Evolutionary conservation across 176 grass and related monocot genomes (phyloP), one percentile per base, ranked within the genome.

Genomic region (Miscanthus lutarioriparius): DNA sequence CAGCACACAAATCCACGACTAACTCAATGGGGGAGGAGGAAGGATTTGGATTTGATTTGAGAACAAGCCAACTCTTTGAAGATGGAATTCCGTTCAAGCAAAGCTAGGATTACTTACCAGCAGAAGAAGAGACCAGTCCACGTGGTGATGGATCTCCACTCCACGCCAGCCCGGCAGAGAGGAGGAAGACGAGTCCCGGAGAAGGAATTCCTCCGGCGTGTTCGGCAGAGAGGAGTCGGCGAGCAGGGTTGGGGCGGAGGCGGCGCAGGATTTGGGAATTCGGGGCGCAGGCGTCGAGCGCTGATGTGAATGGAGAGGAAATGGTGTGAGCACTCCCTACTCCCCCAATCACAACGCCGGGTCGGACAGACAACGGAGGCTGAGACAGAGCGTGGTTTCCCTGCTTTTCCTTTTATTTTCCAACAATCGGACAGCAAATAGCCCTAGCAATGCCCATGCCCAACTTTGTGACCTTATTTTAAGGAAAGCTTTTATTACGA

Each of bases 291-390:
- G 71, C 79, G 48, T 67, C 75, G 75, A 69, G 56, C 67, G 10
- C 25, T 65, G 58, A 30, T 28, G 58, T 33, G 81, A 43, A 76
- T 61, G 74, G 37, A 56, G 67, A 79, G 58, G 76, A 88, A 84
- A 84, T 88, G 67, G 74, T 78, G 80, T 72, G 43, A 79, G 72
- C 72, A 71, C 79, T 72, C 69, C n/a, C 70, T 41, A 72, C 70
- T 72, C 26, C 26, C 77, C 67, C 51, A 79, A 84, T 88, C 56
- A 77, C 80, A 64, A 36, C 80, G 86, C 72, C 56, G 36, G 67
- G 51, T 30, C 67, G 14, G 80, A n/a, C 48, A 54, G 69, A 75
- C 33, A 68, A 54, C 40, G 26, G 54, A 64, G 48, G 36, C 14
- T 33, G 3, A 73, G 12, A 74, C 27, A 66, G 39, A 66, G 16